phyloP scores from a whole-genome alignment of 768 basidiomycete species.

The Arthromyces matolae region DNA sequence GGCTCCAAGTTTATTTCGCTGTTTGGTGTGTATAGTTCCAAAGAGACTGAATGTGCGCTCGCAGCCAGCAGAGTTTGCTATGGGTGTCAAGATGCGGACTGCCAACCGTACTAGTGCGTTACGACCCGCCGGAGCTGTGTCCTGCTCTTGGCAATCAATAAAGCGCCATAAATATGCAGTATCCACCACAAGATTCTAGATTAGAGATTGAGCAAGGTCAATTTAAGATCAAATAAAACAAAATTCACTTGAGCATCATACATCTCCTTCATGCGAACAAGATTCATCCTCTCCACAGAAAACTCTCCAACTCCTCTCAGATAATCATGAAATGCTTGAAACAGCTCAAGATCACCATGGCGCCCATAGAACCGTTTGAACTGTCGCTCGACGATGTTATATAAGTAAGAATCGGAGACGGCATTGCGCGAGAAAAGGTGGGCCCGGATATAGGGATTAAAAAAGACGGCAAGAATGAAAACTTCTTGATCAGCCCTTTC shows the following conservation, averaged over 20 bases:
- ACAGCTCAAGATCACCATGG: constrained; percentile 5
- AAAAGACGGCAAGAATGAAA: constrained; percentile 23
- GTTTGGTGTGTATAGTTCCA: constrained; percentile 25
- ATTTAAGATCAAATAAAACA: neutral
- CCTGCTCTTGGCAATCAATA: neutral
- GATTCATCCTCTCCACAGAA: constrained; percentile 13
- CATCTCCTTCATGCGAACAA: constrained; percentile 12
- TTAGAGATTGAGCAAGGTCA: neutral
- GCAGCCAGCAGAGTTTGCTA: constrained; percentile 23
- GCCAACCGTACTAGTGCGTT: constrained; percentile 17
- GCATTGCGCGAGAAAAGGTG: constrained; percentile 11
- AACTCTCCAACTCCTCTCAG: constrained; percentile 4
- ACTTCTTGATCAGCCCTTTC: constrained; percentile 19
- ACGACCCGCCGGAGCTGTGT: constrained; percentile 3
- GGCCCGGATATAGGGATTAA: constrained; percentile 24
- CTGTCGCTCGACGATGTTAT: constrained; percentile 5
- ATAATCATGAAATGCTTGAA: constrained; percentile 11
- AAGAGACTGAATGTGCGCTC: constrained; percentile 25
- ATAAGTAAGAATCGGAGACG: neutral
- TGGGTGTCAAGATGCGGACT: constrained; percentile 19
- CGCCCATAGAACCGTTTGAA: neutral
- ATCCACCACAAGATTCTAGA: constrained; percentile 8
- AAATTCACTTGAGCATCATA: neutral
- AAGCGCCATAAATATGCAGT: constrained; percentile 10
- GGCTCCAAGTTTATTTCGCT: too few species aligned